Base-by-base conservation (phyloP, 495 filamentous ascomycete species). In the Lasiosphaeris hirsuta region DNA sequence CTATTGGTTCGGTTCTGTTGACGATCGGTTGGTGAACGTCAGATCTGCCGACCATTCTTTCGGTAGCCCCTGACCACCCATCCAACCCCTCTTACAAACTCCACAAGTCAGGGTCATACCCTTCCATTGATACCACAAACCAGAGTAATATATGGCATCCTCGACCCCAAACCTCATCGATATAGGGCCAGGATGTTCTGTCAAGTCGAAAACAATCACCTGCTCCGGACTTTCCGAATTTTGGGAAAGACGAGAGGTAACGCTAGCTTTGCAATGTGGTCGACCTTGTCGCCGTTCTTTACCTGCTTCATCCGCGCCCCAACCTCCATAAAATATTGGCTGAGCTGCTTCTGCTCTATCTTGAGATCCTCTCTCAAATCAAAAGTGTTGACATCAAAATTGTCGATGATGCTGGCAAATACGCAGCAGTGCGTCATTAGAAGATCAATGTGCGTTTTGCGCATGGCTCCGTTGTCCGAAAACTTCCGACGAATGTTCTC, bases 241-340 rank as follows among this genome's bases (percentile, higher is more conserved):
- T 84, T 88, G 0, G 94, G 94, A 66, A 97, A 96, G 54, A 86
- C 81, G 54, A 96, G 73, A 1, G 95, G 95, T 51, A 96, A 63
- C 58, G 77, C 85, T 60, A 98, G 75, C 54, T 82, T 79, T 13
- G 89, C 92, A 44, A 82, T 78, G 54, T 86, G 80, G 18, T 80
- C 78, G 37, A 72, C 65, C 55, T 74, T 73, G 56, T 83, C 80
- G 10, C 62, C 76, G 19, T 79, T 76, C 44, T 77, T 80, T 38
- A 74, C 63, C 47, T 75, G 69, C 59, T 59, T 75, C 13, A 86
- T 71, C 57, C 74, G 78, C 33, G 89, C 93, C 2, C 94, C 94
- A 63, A 98, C 80, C 68, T 96, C 92, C 35, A 76, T 71, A 78
- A 92, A 96, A 65, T 92, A 92, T 59, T 83, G 74, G 14, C 57